phyloP scores from a whole-genome alignment of 2,329 filamentous ascomycete species.

The Hymenoscyphus fraxineus region DNA sequence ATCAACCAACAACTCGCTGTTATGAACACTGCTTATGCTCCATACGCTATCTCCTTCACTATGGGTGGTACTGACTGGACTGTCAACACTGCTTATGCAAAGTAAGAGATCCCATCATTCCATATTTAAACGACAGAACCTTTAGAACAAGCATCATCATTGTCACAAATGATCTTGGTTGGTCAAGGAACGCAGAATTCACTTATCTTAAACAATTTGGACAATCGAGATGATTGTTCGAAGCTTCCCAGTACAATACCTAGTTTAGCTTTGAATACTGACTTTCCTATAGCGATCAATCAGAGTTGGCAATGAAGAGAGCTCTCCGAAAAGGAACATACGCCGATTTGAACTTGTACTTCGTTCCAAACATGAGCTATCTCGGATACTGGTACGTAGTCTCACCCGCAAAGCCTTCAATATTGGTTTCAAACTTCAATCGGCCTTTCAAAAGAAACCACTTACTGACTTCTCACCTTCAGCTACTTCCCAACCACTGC shows the following conservation, averaged over 20 bases:
- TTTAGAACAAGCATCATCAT: no score
- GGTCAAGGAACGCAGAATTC: no score
- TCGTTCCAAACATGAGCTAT: conserved; percentile 18
- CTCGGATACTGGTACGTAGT: neutral
- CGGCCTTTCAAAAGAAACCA: neutral
- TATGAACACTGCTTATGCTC: conserved; percentile 21
- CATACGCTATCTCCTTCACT: conserved; percentile 32
- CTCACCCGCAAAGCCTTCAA: neutral
- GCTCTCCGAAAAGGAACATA: conserved; percentile 41
- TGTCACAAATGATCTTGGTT: no score
- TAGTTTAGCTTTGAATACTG: no score
- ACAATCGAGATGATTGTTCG: no score
- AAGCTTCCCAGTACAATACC: no score
- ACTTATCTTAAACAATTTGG: no score
- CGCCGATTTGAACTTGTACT: conserved; percentile 34
- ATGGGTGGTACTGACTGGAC: conserved; percentile 32
- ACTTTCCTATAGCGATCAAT: conserved; percentile 21
- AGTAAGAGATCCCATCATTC: no score
- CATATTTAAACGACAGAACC: no score
- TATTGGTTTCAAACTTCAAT: neutral
- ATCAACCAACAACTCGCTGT: conserved; percentile 22
- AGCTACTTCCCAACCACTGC: neutral
- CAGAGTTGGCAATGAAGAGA: conserved; percentile 43
- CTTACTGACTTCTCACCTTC: neutral
- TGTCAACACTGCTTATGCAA: conserved; percentile 33